Conservation (phyloP, 441 rosid species). For the Pelargonium citronellum region DNA sequence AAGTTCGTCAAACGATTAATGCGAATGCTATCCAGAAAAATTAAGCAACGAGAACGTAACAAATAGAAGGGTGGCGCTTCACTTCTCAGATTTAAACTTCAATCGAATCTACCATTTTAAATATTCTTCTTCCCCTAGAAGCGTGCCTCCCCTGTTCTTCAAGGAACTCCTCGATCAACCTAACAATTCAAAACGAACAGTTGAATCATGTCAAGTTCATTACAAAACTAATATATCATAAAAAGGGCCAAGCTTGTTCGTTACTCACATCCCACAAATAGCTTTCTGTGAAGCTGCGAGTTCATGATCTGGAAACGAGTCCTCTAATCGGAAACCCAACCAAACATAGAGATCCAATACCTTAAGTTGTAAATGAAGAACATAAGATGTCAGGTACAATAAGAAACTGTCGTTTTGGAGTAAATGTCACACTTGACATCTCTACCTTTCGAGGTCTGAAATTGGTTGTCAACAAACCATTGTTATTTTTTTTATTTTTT, state of each 20-base stretch:
- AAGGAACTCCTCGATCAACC: slow-evolving; percentile 78
- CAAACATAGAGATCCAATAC: slow-evolving; percentile 85
- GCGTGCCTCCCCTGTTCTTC: slow-evolving; percentile 49
- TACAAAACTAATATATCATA: not conserved
- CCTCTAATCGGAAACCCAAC: slow-evolving; percentile 80
- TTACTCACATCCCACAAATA: slow-evolving; percentile 65
- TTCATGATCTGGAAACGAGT: slow-evolving; percentile 73
- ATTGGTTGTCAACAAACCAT: too few species aligned
- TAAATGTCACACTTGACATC: too few species aligned
- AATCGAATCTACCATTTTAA: not conserved
- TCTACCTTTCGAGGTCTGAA: too few species aligned
- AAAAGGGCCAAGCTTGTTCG: not conserved
- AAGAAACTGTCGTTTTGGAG: too few species aligned
- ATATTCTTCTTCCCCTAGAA: slow-evolving; percentile 28
- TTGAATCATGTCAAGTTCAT: slow-evolving; percentile 17
- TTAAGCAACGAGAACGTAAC: too few species aligned
- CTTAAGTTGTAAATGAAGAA: slow-evolving; percentile 27
- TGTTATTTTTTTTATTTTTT: too few species aligned
- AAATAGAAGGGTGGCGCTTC: too few species aligned
- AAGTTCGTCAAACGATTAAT: too few species aligned
- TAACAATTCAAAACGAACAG: slow-evolving; percentile 20
- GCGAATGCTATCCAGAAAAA: too few species aligned
- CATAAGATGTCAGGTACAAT: not conserved
- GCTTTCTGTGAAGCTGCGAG: slow-evolving; percentile 79
- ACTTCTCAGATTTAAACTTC: too few species aligned